phyloP scores from a whole-genome alignment of 2,329 filamentous ascomycete genomes.

The Coniochaeta ligniaria region DNA sequence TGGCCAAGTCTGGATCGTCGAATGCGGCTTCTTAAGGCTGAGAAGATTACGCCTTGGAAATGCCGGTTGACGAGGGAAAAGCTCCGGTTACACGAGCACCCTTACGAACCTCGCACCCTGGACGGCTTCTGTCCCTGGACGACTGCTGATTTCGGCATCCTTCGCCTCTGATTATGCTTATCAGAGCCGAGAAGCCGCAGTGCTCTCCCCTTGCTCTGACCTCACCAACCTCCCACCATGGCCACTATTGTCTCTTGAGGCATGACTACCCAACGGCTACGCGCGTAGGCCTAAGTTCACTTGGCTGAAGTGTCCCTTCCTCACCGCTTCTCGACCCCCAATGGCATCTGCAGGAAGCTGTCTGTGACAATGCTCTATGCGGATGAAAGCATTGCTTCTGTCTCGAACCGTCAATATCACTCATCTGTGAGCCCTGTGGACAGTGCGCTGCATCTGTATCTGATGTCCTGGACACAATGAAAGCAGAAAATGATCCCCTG shows the following conservation, averaged over 20 bases:
- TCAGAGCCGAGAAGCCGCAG: not conserved
- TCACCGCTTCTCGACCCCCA: not conserved
- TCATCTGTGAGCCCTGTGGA: not conserved
- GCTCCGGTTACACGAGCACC: not conserved
- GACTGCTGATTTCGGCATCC: not conserved
- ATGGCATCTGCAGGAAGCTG: not conserved
- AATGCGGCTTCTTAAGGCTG: not conserved
- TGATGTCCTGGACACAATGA: not conserved
- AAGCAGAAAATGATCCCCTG: not conserved
- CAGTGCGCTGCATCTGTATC: not conserved
- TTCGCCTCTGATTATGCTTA: not conserved
- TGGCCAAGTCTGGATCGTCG: not conserved
- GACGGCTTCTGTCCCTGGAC: not conserved
- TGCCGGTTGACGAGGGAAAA: not conserved
- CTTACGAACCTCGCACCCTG: not conserved
- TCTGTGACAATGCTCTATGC: not conserved
- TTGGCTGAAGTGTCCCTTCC: not conserved
- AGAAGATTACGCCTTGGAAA: not conserved
- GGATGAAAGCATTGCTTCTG: not conserved
- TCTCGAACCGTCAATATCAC: not conserved
- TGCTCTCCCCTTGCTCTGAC: not conserved
- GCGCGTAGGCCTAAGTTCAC: not conserved
- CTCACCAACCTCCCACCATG: not conserved
- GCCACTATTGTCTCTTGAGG: not conserved
- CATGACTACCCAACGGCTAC: not conserved